These are phyloP conservation scores for Candida ipomoeae DNA, from an alignment of 805 yeast genomes.

Conservation along the genomic window DNA sequence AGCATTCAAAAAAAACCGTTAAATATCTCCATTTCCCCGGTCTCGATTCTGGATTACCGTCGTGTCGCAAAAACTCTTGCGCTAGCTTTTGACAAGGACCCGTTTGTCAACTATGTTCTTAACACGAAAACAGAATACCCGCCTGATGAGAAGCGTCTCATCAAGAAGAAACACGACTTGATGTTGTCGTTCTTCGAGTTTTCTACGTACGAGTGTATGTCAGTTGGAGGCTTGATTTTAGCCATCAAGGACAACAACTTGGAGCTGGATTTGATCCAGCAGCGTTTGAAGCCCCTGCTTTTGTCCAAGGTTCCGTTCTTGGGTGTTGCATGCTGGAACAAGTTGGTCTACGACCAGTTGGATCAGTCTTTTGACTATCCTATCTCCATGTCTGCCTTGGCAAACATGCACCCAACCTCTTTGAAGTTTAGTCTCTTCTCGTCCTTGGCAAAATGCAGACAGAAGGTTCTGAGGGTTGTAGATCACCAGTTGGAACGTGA, in stretches of 20 bases:
- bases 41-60: conserved; percentile 39
- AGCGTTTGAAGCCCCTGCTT: conserved; percentile 23
- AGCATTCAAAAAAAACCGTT: conserved; percentile 11
- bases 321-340: conserved; percentile 51
- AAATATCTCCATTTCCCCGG: conserved; percentile 18
- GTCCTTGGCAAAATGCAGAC: conserved; percentile 44
- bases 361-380: conserved; percentile 22
- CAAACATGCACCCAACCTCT: conserved; percentile 27
- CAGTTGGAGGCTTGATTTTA: conserved; percentile 48
- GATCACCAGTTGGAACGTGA: conserved; percentile 43
- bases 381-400: conserved; percentile 18
- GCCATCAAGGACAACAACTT: conserved; percentile 47
- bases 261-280: conserved; percentile 28
- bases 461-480: conserved; percentile 48
- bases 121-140: conserved; percentile 26
- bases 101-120: conserved; percentile 47
- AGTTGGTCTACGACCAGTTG: conserved; percentile 21
- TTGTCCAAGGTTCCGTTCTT: conserved; percentile 39
- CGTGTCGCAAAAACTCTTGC: conserved; percentile 53
- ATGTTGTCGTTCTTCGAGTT: conserved; percentile 51
- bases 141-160: conserved; percentile 13
- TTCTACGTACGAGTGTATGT: conserved; percentile 47
- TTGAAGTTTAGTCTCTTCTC: conserved; percentile 36
- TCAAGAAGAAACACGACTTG: conserved; percentile 37
- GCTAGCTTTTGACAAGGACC: conserved; percentile 52